Evolutionary conservation across 805 yeast species (phyloP), one percentile per base, ranked within the genome.

Genomic region (Lipomyces sp.): DNA sequence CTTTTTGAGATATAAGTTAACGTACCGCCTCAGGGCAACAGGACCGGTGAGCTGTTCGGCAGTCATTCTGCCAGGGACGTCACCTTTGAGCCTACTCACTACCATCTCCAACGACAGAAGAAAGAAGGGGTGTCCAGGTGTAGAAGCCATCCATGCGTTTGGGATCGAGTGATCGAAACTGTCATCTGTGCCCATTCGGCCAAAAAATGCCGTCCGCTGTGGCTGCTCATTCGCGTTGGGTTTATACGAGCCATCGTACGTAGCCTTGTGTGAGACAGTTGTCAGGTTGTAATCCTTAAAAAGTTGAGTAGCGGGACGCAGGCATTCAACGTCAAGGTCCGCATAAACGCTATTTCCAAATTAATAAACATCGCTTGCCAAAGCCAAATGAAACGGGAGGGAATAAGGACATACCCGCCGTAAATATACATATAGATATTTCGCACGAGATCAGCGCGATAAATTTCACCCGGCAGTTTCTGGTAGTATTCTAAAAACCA

Each of bases 81-180:
- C 48, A 4, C 6, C 10, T n/a, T 42, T n/a, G 6, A 42, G 48
- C 48, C 7, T 42, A 1, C n/a, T 24, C 7, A n/a, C n/a, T 6
- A 42, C 48, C 7, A 7, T 6, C 29, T 42, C 48, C 8, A 42
- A n/a, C 6, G 48, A 5, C 29, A 51, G 54, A 7, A 51, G 54
- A 11, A 29, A 51, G 54, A 51, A 51, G 3, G 54, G 54, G 54
- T 51, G 54, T 10, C 54, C 30, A 6, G 54, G 54, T 8, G 54
- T 29, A 24, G 54, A 3, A n/a, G 54, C 54, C 54, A 51, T 51
- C 54, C 54, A 51, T 13, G 54, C 54, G 8, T 51, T 51, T 34
- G 54, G 54, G 33, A 51, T 51, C 6, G 54, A 51, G 18, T 51
- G 54, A 7, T 13, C 34, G 7, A 51, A 51, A 8, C 4, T 2